These are phyloP conservation scores for Irpex sp. DNA, from an alignment of 1,284 basidiomycete genomes.

Conservation along the genomic window DNA sequence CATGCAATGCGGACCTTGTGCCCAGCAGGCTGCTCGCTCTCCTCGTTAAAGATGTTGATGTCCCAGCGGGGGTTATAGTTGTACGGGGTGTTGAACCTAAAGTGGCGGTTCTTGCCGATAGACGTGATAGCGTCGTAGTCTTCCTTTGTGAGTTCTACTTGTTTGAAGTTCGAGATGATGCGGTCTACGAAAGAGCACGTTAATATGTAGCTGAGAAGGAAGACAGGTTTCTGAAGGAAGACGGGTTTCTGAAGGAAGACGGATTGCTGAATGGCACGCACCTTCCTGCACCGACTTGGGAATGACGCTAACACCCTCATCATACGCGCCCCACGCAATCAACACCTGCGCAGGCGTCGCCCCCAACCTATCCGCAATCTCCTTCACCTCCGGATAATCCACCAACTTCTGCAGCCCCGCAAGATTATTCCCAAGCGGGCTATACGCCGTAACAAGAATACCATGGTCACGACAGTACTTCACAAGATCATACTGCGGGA, in stretches of 20 bases:
- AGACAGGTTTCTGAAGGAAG: too few relatives aligned
- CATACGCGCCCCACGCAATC: conserved; percentile 44
- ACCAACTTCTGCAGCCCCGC: conserved; percentile 56
- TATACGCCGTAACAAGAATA: conserved; percentile 84
- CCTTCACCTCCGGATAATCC: conserved; percentile 58
- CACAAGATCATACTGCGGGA: conserved; percentile 69
- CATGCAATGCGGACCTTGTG: conserved; percentile 42
- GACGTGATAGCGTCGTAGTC: conserved; percentile 46
- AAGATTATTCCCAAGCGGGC: conserved; percentile 79
- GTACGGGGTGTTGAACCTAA: conserved; percentile 64
- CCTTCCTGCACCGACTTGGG: conserved; percentile 48
- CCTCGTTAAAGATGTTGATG: conserved; percentile 65
- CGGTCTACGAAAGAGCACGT: conserved; percentile 26
- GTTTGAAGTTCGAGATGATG: conserved; percentile 53
- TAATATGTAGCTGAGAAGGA: too few relatives aligned
- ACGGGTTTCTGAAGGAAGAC: too few relatives aligned
- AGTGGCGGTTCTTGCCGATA: conserved; percentile 50
- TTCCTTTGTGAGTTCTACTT: conserved; percentile 46
- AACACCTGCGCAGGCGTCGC: conserved; percentile 49
- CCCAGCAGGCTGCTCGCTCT: conserved; percentile 50
- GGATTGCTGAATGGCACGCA: conserved; percentile 3
- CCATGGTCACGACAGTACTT: conserved; percentile 67
- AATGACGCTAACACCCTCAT: conserved; percentile 42
- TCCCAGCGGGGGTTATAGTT: conserved; percentile 63
- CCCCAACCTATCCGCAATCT: conserved; percentile 44